phyloP scores from a whole-genome alignment of 768 basidiomycete genomes.

The Rhizopogon roseolus region DNA sequence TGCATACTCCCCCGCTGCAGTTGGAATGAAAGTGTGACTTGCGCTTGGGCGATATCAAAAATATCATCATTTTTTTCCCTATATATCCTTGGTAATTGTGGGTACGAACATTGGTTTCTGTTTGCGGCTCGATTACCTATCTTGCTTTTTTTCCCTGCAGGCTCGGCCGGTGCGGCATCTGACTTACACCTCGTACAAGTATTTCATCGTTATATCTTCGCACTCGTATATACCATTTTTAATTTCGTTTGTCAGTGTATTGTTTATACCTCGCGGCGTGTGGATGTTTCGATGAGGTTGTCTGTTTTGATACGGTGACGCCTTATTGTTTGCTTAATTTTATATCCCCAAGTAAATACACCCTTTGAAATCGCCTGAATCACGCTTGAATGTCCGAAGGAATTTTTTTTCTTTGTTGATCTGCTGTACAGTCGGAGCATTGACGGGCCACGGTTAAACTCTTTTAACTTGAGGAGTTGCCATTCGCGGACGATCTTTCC shows the following conservation, averaged over 20 bases:
- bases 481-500: neutral
- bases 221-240: conserved; percentile 19
- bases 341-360: conserved; percentile 1
- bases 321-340: conserved; percentile 13
- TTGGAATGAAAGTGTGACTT: conserved; percentile 43
- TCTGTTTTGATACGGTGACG: conserved; percentile 11
- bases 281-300: conserved; percentile 7
- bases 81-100: conserved; percentile 24
- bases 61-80: conserved; percentile 10
- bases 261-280: conserved; percentile 16
- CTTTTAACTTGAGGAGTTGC: neutral
- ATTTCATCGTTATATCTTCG: conserved; percentile 9
- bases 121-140: neutral
- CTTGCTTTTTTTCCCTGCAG: neutral
- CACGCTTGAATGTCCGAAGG: neutral
- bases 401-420: too few species aligned
- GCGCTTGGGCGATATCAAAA: neutral
- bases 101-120: conserved; percentile 19
- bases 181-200: conserved; percentile 6
- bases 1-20: conserved; percentile 38
- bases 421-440: too few species aligned
- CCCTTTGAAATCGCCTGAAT: neutral
- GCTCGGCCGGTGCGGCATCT: conserved; percentile 1
- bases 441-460: too few species aligned
- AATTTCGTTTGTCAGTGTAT: conserved; percentile 12